Evolutionary conservation across 2,329 filamentous ascomycete genomes (phyloP).

Genomic region (Cercospora zeina): DNA sequence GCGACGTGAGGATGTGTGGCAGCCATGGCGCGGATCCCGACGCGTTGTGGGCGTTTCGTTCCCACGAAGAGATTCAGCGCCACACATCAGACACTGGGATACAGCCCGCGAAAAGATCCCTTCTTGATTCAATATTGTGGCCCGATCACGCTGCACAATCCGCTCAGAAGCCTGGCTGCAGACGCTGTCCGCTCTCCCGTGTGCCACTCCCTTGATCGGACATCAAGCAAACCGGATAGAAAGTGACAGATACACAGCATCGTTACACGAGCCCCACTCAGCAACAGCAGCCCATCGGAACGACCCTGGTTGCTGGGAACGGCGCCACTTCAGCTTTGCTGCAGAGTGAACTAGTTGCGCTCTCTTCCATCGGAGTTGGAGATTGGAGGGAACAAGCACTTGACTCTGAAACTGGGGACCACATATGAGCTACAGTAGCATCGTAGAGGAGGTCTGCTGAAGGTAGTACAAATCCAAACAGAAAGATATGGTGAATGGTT

Average conservation of each 20-base stretch:
- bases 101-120: neutral
- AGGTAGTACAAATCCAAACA: neutral
- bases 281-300: neutral
- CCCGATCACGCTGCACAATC: neutral
- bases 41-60: neutral
- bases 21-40: neutral
- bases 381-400: neutral
- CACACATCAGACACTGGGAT: neutral
- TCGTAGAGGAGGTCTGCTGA: neutral
- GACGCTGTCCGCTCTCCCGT: neutral
- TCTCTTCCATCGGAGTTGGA: neutral
- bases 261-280: neutral
- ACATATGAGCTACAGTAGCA: no score
- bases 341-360: neutral
- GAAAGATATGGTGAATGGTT: neutral
- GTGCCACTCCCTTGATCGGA: neutral
- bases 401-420: neutral
- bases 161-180: neutral
- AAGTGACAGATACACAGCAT: conserved; percentile 6
- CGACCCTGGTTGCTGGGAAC: conserved; percentile 6
- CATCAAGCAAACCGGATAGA: neutral
- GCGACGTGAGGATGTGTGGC: neutral
- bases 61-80: neutral
- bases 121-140: neutral
- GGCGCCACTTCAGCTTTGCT: neutral